A percentile compares a stretch with the other conserved stretches of the same genome.
These are phyloP conservation scores for Silybum marianum DNA, from an alignment of 129 eudicot genomes.

Conservation along the genomic window DNA sequence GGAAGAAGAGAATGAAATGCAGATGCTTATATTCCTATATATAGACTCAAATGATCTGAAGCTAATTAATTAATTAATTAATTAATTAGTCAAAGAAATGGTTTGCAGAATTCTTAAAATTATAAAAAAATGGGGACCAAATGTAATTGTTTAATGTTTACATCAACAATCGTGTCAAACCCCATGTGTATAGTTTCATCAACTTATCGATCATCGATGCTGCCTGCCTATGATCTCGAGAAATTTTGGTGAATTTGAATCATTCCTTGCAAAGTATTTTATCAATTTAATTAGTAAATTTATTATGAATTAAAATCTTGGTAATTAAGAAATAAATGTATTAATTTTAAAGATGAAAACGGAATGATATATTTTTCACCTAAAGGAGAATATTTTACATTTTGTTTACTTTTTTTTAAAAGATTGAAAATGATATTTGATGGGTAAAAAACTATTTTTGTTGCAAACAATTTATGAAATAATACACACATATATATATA, in stretches of 20 bases:
- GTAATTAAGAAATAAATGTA: neutral
- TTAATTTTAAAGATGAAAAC: too few relatives aligned
- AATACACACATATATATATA: neutral
- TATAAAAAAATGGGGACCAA: constrained; percentile 46
- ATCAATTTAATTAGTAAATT: neutral
- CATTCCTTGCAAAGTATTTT: constrained; percentile 5
- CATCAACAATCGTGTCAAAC: constrained; percentile 51
- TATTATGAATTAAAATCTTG: neutral
- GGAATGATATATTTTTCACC: neutral
- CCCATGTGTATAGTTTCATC: constrained; percentile 59
- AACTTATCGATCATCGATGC: constrained; percentile 34
- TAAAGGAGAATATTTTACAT: neutral
- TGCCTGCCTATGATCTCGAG: constrained; percentile 55
- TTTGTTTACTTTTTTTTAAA: neutral
- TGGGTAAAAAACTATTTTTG: neutral
- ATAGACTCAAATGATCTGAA: constrained; percentile 22
- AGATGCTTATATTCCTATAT: constrained; percentile 23
- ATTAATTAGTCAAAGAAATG: constrained; percentile 45
- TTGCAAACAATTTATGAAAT: neutral
- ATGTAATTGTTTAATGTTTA: constrained; percentile 29
- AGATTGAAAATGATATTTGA: neutral
- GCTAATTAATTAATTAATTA: neutral
- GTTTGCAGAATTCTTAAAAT: constrained; percentile 31
- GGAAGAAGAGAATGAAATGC: constrained; percentile 34
- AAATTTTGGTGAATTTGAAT: constrained; percentile 30